Conservation (phyloP, 768 basidiomycete genomes). For the Leccinum pellstonianum region DNA sequence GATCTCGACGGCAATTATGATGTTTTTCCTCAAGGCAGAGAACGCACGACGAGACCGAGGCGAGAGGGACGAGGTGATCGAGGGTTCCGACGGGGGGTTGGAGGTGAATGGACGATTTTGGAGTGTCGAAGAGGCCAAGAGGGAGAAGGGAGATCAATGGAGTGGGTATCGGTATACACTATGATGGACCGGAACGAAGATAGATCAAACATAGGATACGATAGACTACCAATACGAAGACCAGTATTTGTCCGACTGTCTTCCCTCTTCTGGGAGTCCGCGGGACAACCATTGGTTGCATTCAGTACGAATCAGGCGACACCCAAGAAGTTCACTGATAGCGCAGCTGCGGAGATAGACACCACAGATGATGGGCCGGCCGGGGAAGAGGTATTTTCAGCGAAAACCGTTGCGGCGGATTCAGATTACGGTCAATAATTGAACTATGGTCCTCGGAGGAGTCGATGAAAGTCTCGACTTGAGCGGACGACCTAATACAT, state of each 20-base stretch:
- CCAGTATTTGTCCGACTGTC: not conserved
- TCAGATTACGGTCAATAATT: not conserved
- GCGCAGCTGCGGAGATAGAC: not conserved
- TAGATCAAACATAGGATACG: not conserved
- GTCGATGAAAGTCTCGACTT: not conserved
- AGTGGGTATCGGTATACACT: conserved; percentile 72
- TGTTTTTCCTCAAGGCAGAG: conserved; percentile 51
- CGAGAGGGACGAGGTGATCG: conserved; percentile 66
- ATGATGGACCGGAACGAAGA: conserved; percentile 30
- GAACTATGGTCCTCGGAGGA: not conserved
- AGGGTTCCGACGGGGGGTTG: conserved; percentile 33
- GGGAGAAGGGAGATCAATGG: conserved; percentile 71
- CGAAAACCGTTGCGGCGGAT: not conserved
- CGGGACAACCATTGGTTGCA: not conserved
- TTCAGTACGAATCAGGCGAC: not conserved
- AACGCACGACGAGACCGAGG: conserved; percentile 67
- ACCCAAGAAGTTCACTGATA: not conserved
- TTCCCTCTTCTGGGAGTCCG: not conserved
- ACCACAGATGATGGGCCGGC: not conserved
- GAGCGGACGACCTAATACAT: not conserved
- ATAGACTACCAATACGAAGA: not conserved
- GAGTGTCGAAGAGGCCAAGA: conserved; percentile 62
- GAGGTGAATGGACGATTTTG: conserved; percentile 57
- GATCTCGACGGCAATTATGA: conserved; percentile 42
- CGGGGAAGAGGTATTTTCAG: not conserved